Evolutionary conservation across 371 early-diverging fungal genomes (phyloP), one percentile per base, ranked within the genome.

Genomic region (Mortierella sp.): DNA sequence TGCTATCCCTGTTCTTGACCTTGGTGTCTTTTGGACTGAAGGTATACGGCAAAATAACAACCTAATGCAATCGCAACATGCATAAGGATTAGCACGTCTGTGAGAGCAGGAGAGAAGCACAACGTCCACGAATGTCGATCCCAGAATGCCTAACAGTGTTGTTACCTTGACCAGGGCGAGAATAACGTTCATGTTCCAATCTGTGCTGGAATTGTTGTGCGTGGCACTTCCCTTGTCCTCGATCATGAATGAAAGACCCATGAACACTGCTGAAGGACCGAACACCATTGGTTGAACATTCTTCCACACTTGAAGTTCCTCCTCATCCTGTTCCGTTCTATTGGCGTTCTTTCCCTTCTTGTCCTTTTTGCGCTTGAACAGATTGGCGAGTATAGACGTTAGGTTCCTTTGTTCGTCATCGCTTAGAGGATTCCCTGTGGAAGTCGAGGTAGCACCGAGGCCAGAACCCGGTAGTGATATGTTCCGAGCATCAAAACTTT

Each of bases 171-270:
- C 77, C 6, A 76, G 59, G 10, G 69, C 70, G n/a, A 76, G 63
- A 49, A 76, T 76, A n/a, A 76, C 50, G 44, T 76, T 76, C 77
- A 76, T 76, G 27, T 76, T 76, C 77, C 77, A 76, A 37, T 68
- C 70, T 24, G 37, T 61, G n/a, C 41, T 65, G 34, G 43, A 44
- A 49, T 37, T 57, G 37, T 57, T 66, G 9, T 19, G 50, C 34
- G 65, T 24, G 16, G 57, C 44, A 37, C 77, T 69, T 7, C 77
- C 77, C 34, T 76, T 76, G 56, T 76, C 77, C 34, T 76, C 77
- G 43, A 68, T 65, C 69, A 69, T 76, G 51, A 76, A 69, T 21
- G 65, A 57, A 34, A 76, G 70, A 6, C 77, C 77, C 70, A 76
- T 76, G 47, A 76, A 76, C 14, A 69, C 54, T 5, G 76, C 76